Evolutionary conservation across 108 stramenopile genomes (phyloP).

Genomic region (Craspedostauros australis): DNA sequence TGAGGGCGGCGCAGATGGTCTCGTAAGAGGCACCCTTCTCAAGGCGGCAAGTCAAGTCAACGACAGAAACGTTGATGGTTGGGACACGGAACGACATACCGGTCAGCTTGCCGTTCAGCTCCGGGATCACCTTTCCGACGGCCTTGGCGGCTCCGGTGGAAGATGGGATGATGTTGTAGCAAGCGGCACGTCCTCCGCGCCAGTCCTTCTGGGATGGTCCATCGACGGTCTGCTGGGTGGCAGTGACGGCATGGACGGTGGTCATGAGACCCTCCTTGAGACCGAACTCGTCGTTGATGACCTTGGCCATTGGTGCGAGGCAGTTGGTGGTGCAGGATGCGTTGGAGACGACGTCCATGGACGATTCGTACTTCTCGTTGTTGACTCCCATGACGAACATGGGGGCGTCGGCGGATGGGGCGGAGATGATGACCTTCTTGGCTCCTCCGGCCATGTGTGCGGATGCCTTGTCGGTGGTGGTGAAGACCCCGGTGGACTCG

Average conservation of each 20-base stretch:
- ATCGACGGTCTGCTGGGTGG: constrained; percentile 97
- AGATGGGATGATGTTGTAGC: constrained; percentile 98
- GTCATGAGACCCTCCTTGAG: constrained; percentile 97
- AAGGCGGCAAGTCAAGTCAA: constrained; percentile 93
- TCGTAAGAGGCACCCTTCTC: constrained; percentile 93
- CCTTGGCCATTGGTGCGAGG: constrained; percentile 97
- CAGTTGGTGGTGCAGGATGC: constrained; percentile 99
- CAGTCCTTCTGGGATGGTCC: constrained; percentile 98
- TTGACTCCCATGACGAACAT: constrained; percentile 99
- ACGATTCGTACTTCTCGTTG: constrained; percentile 75
- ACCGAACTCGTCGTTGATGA: constrained; percentile 96
- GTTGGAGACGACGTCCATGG: constrained; percentile 97
- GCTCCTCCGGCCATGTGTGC: constrained; percentile 90
- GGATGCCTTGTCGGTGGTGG: constrained; percentile 72
- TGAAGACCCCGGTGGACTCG: constrained; percentile 97
- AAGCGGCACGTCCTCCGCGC: constrained; percentile 96
- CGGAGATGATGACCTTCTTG: constrained; percentile 98
- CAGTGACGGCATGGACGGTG: constrained; percentile 98
- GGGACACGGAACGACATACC: constrained; percentile 99
- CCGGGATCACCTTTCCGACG: constrained; percentile 95
- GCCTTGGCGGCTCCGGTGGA: constrained; percentile 96
- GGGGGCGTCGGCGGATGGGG: constrained; percentile 94
- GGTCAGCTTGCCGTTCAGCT: constrained; percentile 97
- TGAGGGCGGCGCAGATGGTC: constrained; percentile 92
- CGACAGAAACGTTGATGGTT: constrained; percentile 96